A percentile compares a stretch with the other conserved stretches of the same genome.
Evolutionary conservation across 1,139 yeast species (phyloP).

Genomic region (Geotrichum reessii): DNA sequence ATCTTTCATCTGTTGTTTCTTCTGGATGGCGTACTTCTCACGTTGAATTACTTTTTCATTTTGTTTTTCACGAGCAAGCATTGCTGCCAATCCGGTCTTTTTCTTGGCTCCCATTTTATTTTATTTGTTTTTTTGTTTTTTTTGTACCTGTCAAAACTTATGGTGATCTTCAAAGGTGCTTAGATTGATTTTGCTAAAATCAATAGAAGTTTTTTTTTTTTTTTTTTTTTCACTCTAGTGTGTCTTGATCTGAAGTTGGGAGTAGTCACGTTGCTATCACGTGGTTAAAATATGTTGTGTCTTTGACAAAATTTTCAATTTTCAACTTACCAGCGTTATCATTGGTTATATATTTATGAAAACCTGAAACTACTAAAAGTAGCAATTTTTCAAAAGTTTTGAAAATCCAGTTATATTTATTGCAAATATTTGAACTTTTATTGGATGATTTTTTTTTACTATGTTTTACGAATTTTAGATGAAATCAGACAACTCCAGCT

Average conservation of each 20-base stretch:
- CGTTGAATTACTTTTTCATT: conserved; percentile 12
- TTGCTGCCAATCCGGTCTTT: conserved; percentile 13
- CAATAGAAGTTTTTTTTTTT: not conserved
- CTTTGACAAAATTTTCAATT: not conserved
- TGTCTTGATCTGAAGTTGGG: not conserved
- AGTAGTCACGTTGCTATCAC: not conserved
- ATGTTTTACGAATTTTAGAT: not conserved
- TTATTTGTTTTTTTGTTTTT: not conserved
- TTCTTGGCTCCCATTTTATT: conserved; percentile 6
- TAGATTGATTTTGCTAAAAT: not conserved
- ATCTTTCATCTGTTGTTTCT: conserved; percentile 17
- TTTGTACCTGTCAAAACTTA: not conserved
- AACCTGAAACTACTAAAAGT: not conserved
- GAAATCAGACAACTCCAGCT: not conserved
- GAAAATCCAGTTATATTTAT: not conserved
- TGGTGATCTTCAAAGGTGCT: not conserved
- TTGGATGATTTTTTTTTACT: not conserved
- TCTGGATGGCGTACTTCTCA: conserved; percentile 12
- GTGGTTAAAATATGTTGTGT: not conserved
- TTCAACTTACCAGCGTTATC: not conserved
- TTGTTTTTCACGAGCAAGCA: conserved; percentile 13
- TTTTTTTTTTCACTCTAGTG: not conserved
- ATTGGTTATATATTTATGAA: not conserved
- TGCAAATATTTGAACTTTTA: not conserved
- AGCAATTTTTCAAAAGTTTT: not conserved